These are phyloP conservation scores for Calophaca sinica DNA, from an alignment of 306 rosid genomes.

Conservation along the genomic window DNA sequence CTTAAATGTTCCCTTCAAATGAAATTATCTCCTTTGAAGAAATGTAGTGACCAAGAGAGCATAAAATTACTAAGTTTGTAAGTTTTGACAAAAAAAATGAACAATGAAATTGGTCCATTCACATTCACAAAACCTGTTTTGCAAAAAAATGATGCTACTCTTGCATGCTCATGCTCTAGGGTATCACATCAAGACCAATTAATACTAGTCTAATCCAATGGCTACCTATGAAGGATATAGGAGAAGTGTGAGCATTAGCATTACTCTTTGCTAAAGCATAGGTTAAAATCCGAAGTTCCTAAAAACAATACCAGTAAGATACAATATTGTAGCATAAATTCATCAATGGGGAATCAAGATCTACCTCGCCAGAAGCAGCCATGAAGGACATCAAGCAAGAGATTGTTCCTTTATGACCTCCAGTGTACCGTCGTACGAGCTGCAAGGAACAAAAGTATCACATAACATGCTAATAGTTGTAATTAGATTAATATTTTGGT, in stretches of 20 bases:
- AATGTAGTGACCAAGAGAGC: constrained; percentile 2
- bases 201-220: constrained; percentile 30
- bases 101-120: background rate
- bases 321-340: constrained; percentile 41
- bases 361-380: constrained; percentile 98
- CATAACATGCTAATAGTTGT: constrained; percentile 40
- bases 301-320: constrained; percentile 36
- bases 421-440: constrained; percentile 92
- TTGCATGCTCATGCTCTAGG: background rate
- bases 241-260: constrained; percentile 1
- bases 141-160: background rate
- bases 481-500: constrained; percentile 44
- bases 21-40: constrained; percentile 32
- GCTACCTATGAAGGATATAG: constrained; percentile 20
- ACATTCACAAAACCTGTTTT: constrained; percentile 4
- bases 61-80: constrained; percentile 19
- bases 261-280: constrained; percentile 34
- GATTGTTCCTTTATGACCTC: constrained; percentile 97
- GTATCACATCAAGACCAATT: constrained; percentile 15
- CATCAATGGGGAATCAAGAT: constrained; percentile 39
- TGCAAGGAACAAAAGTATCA: constrained; percentile 59
- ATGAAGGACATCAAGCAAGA: constrained; percentile 94
- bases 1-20: constrained; percentile 19
- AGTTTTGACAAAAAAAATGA: constrained; percentile 11
- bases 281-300: constrained; percentile 7